Base-by-base conservation (phyloP, 2,329 filamentous ascomycete genomes). In the Zymoseptoria pseudotritici region DNA sequence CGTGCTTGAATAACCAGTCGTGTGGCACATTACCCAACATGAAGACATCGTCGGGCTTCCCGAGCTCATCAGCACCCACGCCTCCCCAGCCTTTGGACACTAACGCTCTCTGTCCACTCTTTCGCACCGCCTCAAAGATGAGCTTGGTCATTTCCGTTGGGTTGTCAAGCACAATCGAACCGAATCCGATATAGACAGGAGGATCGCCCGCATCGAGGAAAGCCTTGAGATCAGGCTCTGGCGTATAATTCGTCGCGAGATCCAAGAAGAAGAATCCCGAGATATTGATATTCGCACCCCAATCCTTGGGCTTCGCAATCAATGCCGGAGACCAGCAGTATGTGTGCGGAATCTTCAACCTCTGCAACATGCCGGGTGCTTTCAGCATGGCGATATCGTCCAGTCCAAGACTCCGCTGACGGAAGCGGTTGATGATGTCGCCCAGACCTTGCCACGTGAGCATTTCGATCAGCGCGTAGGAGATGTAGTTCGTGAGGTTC, bases 391-490 rank as follows among this genome's bases (percentile, higher is more conserved):
- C 91, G 50, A 97, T 80, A 0, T 88, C 83, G 52, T 94, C 88
- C 0, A 97, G 78, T 24, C 88, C 87, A 1, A 96, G 80, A 13
- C 83, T 83, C 60, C 86, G 86, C 65, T 87, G 86, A 56, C 92
- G 82, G 69, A 96, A 97, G 10, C 86, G 83, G 70, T 97, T 97
- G 71, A 97, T 93, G 5, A 97, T 80, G 73, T 97, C 92, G 46
- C 92, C 92, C 3, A 96, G 77, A 0, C 91, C 91, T 74, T 96
- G 91, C 91, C 91, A 96, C 10, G 91, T 92, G 81, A 96, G 85
- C 83, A 95, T 90, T 66, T 96, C 91, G 2, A 96, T 88, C 20
- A 96, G 78, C 0, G 87, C 86, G 68, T 96, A 96, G 0, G 88
- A 89, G 59, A 95, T 80, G 69, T 90, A 93, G 67, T 94, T 96